phyloP scores from a whole-genome alignment of 2,329 filamentous ascomycete species.

The Arachnomyces sp. region DNA sequence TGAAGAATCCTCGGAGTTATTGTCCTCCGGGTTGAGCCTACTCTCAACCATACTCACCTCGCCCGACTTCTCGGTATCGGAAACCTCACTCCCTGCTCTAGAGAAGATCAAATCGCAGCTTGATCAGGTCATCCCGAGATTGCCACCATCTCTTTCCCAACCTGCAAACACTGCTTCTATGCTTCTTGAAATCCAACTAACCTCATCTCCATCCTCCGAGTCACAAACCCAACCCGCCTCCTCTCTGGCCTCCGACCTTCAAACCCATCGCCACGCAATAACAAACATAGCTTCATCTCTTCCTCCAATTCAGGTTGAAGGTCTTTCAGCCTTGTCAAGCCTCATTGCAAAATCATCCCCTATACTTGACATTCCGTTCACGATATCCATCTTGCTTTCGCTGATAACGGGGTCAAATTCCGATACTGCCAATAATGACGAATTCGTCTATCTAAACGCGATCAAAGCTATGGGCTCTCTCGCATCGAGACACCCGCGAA shows the following conservation, averaged over 20 bases:
- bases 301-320: slow-evolving; percentile 37
- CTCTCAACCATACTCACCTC: slow-evolving; percentile 37
- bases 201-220: slow-evolving; percentile 1
- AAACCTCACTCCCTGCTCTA: slow-evolving; percentile 23
- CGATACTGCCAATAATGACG: slow-evolving; percentile 24
- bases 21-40: slow-evolving; percentile 35
- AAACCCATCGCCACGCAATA: slow-evolving; percentile 35
- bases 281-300: slow-evolving; percentile 32
- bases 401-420: slow-evolving; percentile 22
- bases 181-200: slow-evolving; percentile 35
- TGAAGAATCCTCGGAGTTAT: slow-evolving; percentile 27
- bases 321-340: slow-evolving; percentile 33
- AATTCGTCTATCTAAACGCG: slow-evolving; percentile 38
- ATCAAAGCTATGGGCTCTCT: slow-evolving; percentile 35
- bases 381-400: slow-evolving; percentile 32
- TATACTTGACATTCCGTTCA: slow-evolving; percentile 37
- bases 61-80: slow-evolving; percentile 29
- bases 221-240: slow-evolving; percentile 13
- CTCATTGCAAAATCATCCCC: slow-evolving; percentile 35
- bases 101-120: slow-evolving; percentile 27
- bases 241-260: slow-evolving; percentile 28
- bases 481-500: slow-evolving; percentile 35
- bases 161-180: slow-evolving; percentile 35
- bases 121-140: slow-evolving; percentile 27
- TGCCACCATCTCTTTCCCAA: slow-evolving; percentile 27